Base-by-base conservation (phyloP, 371 early-diverging fungal genomes). In the Rhizopus delemar region DNA sequence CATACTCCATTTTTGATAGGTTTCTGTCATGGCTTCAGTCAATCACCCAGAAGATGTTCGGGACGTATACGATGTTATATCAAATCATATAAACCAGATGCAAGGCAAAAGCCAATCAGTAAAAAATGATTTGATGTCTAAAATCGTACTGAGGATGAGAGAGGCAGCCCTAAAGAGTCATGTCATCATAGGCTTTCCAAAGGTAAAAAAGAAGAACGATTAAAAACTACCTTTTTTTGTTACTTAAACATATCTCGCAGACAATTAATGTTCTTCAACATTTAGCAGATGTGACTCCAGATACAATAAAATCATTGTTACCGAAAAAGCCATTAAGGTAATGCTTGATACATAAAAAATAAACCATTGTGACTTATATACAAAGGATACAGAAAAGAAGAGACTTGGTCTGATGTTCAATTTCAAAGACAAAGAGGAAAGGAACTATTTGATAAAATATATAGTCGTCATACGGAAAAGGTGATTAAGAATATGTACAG, bases 331-430 rank as follows among this genome's bases (percentile, higher is more conserved):
- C 69, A 8, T 15, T 65, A 12, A 43, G 68, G 68, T 68, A 55
- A 48, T 22, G 6, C n/a, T 13, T 15, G n/a, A 43, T 7, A 7
- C 39, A 12, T 43, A 43, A 38, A 45, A 31, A 3, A 39, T 41
- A 7, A 33, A 33, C 5, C 8, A 33, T 8, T 5, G 9, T 13
- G 16, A 29, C 16, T 46, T 7, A 12, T 4, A n/a, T 49, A 12
- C 33, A 13, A 11, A 9, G 3, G 6, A n/a, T 22, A 4, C n/a
- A 60, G 71, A 36, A 46, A 58, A n/a, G 74, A 77, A 53, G 56
- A 67, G 4, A 46, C 59, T 22, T 96, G 96, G 96, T 90, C 93
- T 69, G 93, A 95, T 70, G 84, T 90, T 33, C 51, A 88, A 11
- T 75, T 75, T 38, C 75, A 91, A 51, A 70, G 94, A 11, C 85